These are phyloP conservation scores for Phytophthora uliginosa DNA, from an alignment of 352 stramenopile species.

Conservation along the genomic window DNA sequence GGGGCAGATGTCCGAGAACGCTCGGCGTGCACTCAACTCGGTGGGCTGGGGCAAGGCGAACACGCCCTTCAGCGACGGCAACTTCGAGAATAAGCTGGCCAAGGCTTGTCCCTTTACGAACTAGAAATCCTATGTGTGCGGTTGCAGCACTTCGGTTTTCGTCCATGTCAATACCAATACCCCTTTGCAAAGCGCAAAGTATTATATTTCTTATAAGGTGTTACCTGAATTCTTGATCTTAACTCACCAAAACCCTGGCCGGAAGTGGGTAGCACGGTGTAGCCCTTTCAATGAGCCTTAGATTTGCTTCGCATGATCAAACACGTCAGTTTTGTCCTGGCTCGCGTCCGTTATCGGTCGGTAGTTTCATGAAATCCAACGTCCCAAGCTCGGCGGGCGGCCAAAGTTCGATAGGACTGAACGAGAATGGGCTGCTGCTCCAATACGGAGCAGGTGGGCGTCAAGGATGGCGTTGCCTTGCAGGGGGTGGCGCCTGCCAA, in stretches of 20 bases:
- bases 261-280: too few relatives aligned
- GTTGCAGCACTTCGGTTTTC: not conserved
- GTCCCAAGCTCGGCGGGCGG: not conserved
- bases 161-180: not conserved
- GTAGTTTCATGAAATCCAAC: constrained; percentile 20
- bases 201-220: too few relatives aligned
- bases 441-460: constrained; percentile 54
- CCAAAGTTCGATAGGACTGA: constrained; percentile 10
- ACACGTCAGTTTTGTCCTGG: too few relatives aligned
- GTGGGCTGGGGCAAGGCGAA: constrained; percentile 19
- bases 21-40: constrained; percentile 16
- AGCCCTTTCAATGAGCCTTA: too few relatives aligned
- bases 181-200: too few relatives aligned
- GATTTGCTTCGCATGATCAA: too few relatives aligned
- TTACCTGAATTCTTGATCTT: too few relatives aligned
- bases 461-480: constrained; percentile 39
- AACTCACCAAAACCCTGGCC: too few relatives aligned
- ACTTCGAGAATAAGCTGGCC: constrained; percentile 17
- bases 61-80: constrained; percentile 22
- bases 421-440: constrained; percentile 75
- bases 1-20: constrained; percentile 26
- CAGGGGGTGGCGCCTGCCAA: constrained; percentile 62
- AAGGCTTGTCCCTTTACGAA: constrained; percentile 16
- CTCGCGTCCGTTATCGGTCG: constrained; percentile 4
- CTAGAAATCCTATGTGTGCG: not conserved